Evolutionary conservation across 768 basidiomycete species (phyloP), one percentile per base, ranked within the genome.

Genomic region (Mycena kentingensis): DNA sequence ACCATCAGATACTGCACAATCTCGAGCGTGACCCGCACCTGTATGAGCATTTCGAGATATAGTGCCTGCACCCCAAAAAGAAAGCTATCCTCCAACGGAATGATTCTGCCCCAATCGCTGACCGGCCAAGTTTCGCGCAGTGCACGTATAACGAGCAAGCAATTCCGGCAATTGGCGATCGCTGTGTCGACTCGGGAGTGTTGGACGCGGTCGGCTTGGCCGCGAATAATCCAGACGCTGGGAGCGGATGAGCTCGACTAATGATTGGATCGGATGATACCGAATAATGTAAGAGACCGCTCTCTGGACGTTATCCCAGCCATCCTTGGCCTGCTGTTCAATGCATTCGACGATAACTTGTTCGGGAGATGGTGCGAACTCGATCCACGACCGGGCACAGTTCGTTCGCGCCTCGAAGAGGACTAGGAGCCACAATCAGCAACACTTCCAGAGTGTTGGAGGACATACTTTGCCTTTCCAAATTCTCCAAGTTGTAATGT

Each of bases 191-290:
- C 32, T 10, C 35, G 24, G 13, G 39, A 19, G 2, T 16, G 18
- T n/a, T 54, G 3, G 21, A 21, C 43, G 3, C 16, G 19, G 1
- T 46, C 49, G 11, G 60, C 34, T 4, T 51, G 42, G 35, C 34
- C 60, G 5, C 50, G 31, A 49, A 63, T 58, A 22, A 63, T 61
- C 62, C 62, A 63, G 12, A 43, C 39, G 5, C 62, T 63, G 26
- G 3, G 25, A 32, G n/a, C n/a, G n/a, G n/a, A n/a, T n/a, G n/a
- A n/a, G n/a, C n/a, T n/a, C n/a, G n/a, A n/a, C n/a, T n/a, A n/a
- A n/a, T n/a, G n/a, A n/a, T n/a, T 13, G 36, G 34, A 5, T 24
- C n/a, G 18, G 37, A 18, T 11, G 28, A 31, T 37, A 65, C 63
- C 64, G 58, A 43, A 65, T 35, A 22, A 54, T 60, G 1, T 57